These are phyloP conservation scores for Xylaria sp. DNA, from an alignment of 2,329 filamentous ascomycete species.

Conservation along the genomic window DNA sequence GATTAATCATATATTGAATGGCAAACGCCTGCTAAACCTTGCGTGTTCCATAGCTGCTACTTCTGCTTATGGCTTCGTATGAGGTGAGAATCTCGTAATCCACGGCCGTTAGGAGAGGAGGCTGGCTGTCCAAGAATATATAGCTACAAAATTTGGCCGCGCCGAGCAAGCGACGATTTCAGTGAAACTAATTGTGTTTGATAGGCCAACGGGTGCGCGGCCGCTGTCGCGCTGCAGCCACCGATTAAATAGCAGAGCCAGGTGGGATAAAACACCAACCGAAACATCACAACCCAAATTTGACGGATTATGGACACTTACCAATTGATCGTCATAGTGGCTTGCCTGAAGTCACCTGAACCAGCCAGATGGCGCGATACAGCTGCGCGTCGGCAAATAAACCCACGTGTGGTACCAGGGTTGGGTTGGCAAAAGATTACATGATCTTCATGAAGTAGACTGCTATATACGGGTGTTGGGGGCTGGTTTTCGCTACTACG, in stretches of 20 bases:
- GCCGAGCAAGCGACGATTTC: neutral
- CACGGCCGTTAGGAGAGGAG: neutral
- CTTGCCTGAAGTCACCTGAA: neutral
- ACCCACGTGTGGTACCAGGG: constrained; percentile 19
- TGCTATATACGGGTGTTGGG: constrained; percentile 4
- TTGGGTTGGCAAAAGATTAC: neutral
- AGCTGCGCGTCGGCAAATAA: neutral
- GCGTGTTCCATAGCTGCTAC: neutral
- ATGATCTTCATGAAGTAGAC: neutral
- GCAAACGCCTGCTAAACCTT: no score
- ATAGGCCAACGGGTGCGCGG: constrained; percentile 9
- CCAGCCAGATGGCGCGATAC: neutral
- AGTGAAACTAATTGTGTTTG: constrained; percentile 31
- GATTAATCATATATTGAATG: neutral
- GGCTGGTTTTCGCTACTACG: constrained; percentile 19
- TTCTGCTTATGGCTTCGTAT: neutral
- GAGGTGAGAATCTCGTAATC: neutral
- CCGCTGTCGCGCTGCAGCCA: neutral
- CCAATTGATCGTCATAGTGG: neutral
- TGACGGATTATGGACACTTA: neutral
- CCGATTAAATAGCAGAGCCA: neutral
- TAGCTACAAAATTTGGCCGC: neutral
- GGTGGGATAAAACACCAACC: neutral
- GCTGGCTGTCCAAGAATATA: neutral
- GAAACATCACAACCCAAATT: constrained; percentile 2